Evolutionary conservation across 441 rosid species (phyloP).

Genomic region (Arabidopsis hybrid): DNA sequence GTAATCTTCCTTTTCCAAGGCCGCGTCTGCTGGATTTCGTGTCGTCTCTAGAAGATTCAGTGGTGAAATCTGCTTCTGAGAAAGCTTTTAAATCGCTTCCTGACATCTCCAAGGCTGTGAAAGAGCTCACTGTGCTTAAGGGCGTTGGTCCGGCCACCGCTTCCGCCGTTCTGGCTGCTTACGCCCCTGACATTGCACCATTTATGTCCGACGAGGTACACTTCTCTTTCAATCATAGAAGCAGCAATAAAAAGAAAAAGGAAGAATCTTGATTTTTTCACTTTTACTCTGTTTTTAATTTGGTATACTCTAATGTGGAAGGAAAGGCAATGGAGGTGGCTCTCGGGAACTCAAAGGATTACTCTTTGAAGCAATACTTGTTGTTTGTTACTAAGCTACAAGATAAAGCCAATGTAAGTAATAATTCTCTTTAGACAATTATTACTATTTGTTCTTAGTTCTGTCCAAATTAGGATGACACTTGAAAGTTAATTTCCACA

Average conservation of each 20-base stretch:
- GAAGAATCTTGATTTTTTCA: slow-evolving; percentile 1
- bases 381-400: slow-evolving; percentile 62
- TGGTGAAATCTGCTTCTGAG: slow-evolving; percentile 71
- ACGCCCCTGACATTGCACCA: slow-evolving; percentile 77
- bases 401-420: slow-evolving; percentile 65
- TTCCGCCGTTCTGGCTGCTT: slow-evolving; percentile 88
- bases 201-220: slow-evolving; percentile 93
- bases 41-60: slow-evolving; percentile 71
- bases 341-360: slow-evolving; percentile 73
- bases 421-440: slow-evolving; percentile 8
- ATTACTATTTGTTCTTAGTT: neutral
- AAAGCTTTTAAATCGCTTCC: slow-evolving; percentile 83
- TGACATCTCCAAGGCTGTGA: slow-evolving; percentile 67
- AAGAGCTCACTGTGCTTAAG: slow-evolving; percentile 78
- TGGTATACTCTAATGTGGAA: slow-evolving; percentile 9
- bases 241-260: neutral
- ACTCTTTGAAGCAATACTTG: slow-evolving; percentile 76
- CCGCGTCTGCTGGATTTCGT: slow-evolving; percentile 80
- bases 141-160: slow-evolving; percentile 96
- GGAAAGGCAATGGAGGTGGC: slow-evolving; percentile 78
- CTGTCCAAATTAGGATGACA: slow-evolving; percentile 16
- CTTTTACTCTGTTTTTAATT: slow-evolving; percentile 15
- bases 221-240: slow-evolving; percentile 7
- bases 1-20: slow-evolving; percentile 43
- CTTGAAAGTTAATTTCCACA: neutral